Base-by-base conservation (phyloP, 148 eudicot genomes). In the Agrostemma githago region DNA sequence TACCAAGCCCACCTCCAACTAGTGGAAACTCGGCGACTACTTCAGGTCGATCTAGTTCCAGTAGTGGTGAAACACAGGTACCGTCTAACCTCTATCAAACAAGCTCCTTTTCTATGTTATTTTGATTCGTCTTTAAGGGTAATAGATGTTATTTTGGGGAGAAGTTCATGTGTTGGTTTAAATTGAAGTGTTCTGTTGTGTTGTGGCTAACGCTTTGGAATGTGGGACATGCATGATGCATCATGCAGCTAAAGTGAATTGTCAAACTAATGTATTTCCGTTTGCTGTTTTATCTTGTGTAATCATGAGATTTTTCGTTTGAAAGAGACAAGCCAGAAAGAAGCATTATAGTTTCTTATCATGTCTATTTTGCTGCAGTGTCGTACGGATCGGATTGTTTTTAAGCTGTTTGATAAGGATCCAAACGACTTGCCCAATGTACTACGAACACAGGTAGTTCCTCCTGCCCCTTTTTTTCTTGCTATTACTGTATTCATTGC, bases 321-420 rank as follows among this genome's bases (percentile, higher is more conserved):
- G 16, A 64, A 34, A 5, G 9, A 51, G 63, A 26, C 21, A 26
- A 74, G 46, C 15, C 40, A 38, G 38, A 63, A 73, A 21, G 7
- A 11, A 34, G 26, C 8, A 40, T 21, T 63, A 14, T 58, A 34
- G 8, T 67, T 17, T 5, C 46, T 74, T 64, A 46, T 43, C 62
- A n/a, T 71, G 61, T 76, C 17, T 75, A 2, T 43, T 44, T 37
- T 66, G 44, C 73, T 76, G 69, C 83, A 95, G 99, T 75, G 85
- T 75, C 94, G 96, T 63, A 94, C 98, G 7, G 97, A 91, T 82
- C 87, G 97, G 62, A 94, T 94, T 72, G 89, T 89, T 66, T 88
- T 94, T 79, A 94, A 94, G 83, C 89, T 94, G 44, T 91, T 94
- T 80, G 98, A 97, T 6, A 94, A 94, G 87, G 90, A 87, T 77